A percentile compares a stretch with the other conserved stretches of the same genome.
Evolutionary conservation across 148 eudicot genomes (phyloP).

Genomic region (Cornus florida): DNA sequence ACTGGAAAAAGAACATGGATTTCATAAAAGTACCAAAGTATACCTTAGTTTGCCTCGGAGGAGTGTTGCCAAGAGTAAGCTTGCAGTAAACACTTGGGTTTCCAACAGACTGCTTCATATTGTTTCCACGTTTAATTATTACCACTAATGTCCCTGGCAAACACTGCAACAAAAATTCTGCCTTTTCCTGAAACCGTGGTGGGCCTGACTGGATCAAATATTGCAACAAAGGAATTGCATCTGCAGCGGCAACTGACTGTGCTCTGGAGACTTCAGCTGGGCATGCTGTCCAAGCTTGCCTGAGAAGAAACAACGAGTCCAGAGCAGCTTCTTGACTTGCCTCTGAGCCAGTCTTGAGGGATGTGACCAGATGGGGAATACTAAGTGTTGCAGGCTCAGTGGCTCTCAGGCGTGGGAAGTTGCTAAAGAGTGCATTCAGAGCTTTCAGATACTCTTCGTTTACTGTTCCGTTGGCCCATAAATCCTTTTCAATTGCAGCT

Average conservation of each 20-base stretch:
- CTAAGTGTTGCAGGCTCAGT: constrained; percentile 98
- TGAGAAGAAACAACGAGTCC: constrained; percentile 84
- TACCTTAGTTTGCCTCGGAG: constrained; percentile 87
- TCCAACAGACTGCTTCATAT: constrained; percentile 96
- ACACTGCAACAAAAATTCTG: constrained; percentile 92
- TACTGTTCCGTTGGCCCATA: constrained; percentile 92
- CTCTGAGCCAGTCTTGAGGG: constrained; percentile 91
- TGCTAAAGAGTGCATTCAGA: constrained; percentile 82
- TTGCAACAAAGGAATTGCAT: constrained; percentile 89
- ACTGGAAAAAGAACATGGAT: background rate
- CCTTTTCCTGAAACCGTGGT: constrained; percentile 96
- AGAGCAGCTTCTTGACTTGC: constrained; percentile 97
- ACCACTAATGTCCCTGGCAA: constrained; percentile 90
- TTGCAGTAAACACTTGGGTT: constrained; percentile 90
- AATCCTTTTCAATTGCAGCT: constrained; percentile 94
- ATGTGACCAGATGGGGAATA: constrained; percentile 95
- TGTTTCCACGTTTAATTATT: constrained; percentile 87
- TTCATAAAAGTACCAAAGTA: background rate
- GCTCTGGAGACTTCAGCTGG: constrained; percentile 98
- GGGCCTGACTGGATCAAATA: constrained; percentile 95
- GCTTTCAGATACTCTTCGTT: constrained; percentile 94
- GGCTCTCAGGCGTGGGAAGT: constrained; percentile 96
- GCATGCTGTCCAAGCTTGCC: constrained; percentile 99
- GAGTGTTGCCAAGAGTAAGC: constrained; percentile 89
- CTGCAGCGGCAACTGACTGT: constrained; percentile 96